Base-by-base conservation (phyloP, 1,139 yeast species). In the Maudiozyma humilis region DNA sequence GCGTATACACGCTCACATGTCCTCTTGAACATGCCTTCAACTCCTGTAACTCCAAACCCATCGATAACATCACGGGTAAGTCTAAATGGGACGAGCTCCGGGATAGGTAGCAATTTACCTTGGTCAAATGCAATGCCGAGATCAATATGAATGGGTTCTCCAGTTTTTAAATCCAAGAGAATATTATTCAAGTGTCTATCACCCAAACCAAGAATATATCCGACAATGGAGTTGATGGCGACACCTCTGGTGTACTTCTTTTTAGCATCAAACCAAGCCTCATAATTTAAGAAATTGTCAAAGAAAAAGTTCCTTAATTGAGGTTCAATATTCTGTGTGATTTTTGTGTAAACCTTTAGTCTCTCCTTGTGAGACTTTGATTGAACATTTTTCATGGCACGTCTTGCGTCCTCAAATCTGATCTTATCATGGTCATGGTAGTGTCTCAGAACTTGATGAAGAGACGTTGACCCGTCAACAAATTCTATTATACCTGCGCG, bases 91-190 rank as follows among this genome's bases (percentile, higher is more conserved):
- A 93, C 95, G 0, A 85, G 75, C 56, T 93, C 99, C 0, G 99
- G 98, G 15, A 89, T 75, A 0, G 93, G 83, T 38, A 93, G 68
- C 14, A 79, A 64, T 54, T 77, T 81, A 0, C 98, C 98, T 57
- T 83, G 89, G 59, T 93, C 98, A 67, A 93, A 93, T 0, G 97
- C 94, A 44, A 91, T 91, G 0, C 98, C 99, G 31, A 93, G 68
- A 62, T 93, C 99, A 55, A 93, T 93, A 62, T 93, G 98, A 25
- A 93, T 80, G 0, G 96, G 95, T 53, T 89, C 96, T 0, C 98
- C 98, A 0, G 85, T 73, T 14, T 60, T 60, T 43, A 72, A 70
- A 60, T 93, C 97, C n/a, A 93, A 60, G 46, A 93, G 65, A 36
- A 93, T 82, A 60, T 93, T 93, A 60, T 87, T 87, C 58, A 95